A percentile compares a stretch with the other conserved stretches of the same genome.
Conservation (phyloP, 805 yeast genomes). For the Metschnikowia kofuensis region DNA sequence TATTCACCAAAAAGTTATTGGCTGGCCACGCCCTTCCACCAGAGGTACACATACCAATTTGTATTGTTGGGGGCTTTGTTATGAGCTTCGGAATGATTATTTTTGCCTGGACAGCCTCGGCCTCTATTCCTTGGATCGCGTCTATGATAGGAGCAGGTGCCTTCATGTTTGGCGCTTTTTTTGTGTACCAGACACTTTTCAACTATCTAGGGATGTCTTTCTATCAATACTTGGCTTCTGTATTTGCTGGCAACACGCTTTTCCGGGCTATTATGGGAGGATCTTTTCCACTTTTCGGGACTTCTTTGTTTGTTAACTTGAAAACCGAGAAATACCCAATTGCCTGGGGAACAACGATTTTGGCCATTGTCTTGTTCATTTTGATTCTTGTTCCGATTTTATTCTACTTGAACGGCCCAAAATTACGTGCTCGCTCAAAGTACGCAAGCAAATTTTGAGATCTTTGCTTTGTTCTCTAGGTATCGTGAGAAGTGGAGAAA, state of each 20-base stretch:
- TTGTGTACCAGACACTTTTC: constrained; percentile 51
- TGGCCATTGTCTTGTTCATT: constrained; percentile 5
- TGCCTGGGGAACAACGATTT: constrained; percentile 54
- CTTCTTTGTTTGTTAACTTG: constrained; percentile 53
- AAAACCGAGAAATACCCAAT: constrained; percentile 50
- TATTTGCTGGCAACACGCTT: constrained; percentile 55
- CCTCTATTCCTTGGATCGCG: constrained; percentile 20
- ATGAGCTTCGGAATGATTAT: constrained; percentile 23
- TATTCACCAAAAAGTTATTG: constrained; percentile 22
- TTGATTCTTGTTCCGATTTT: constrained; percentile 10
- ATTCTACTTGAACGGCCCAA: constrained; percentile 13
- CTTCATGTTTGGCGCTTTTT: constrained; percentile 28
- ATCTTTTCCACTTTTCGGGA: constrained; percentile 63
- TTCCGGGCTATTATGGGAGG: constrained; percentile 53
- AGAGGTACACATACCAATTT: constrained; percentile 36
- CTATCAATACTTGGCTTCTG: constrained; percentile 52
- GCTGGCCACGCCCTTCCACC: constrained; percentile 32
- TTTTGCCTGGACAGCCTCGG: constrained; percentile 21
- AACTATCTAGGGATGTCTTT: constrained; percentile 49
- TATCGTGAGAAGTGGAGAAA: too few species aligned
- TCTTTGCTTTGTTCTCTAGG: too few species aligned
- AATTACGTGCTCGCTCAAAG: constrained; percentile 14
- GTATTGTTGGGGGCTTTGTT: constrained; percentile 22
- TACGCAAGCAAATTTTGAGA: constrained; percentile 1
- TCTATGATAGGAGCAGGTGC: constrained; percentile 22